Conservation (phyloP, 2,329 filamentous ascomycete genomes). For the Thelonectria olida region DNA sequence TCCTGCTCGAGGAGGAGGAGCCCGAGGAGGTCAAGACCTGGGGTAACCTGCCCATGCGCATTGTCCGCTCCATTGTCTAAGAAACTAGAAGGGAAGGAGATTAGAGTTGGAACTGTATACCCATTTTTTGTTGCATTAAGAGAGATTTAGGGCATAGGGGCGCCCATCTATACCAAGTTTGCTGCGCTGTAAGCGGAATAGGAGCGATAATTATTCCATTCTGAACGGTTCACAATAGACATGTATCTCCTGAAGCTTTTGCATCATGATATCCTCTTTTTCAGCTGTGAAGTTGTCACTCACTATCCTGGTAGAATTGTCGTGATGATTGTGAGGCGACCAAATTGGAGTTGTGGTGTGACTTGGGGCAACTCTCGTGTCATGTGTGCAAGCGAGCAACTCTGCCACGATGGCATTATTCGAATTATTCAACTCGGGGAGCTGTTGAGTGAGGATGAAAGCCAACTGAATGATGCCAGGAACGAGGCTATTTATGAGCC, state of each 20-base stretch:
- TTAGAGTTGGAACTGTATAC: constrained; percentile 32
- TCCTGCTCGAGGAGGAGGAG: constrained; percentile 82
- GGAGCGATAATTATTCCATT: constrained; percentile 23
- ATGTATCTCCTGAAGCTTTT: not conserved
- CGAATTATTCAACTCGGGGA: too few species aligned
- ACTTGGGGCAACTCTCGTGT: not conserved
- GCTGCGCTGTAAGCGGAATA: constrained; percentile 16
- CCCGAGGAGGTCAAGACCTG: constrained; percentile 74
- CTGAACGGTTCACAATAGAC: constrained; percentile 10
- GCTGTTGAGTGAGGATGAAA: not conserved
- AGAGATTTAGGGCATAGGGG: constrained; percentile 12
- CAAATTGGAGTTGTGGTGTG: not conserved
- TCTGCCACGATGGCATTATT: too few species aligned
- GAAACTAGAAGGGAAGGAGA: constrained; percentile 13
- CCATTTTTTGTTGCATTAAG: constrained; percentile 24
- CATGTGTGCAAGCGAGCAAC: not conserved
- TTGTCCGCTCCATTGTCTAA: constrained; percentile 36
- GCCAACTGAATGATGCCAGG: not conserved
- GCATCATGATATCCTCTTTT: not conserved
- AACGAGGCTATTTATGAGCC: not conserved
- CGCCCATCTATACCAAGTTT: constrained; percentile 14
- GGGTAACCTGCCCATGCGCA: constrained; percentile 55
- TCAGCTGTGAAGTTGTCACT: not conserved
- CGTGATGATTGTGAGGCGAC: not conserved
- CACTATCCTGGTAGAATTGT: too few species aligned